Conservation (phyloP, 352 stramenopile genomes). For the Phytophthora tentaculata region DNA sequence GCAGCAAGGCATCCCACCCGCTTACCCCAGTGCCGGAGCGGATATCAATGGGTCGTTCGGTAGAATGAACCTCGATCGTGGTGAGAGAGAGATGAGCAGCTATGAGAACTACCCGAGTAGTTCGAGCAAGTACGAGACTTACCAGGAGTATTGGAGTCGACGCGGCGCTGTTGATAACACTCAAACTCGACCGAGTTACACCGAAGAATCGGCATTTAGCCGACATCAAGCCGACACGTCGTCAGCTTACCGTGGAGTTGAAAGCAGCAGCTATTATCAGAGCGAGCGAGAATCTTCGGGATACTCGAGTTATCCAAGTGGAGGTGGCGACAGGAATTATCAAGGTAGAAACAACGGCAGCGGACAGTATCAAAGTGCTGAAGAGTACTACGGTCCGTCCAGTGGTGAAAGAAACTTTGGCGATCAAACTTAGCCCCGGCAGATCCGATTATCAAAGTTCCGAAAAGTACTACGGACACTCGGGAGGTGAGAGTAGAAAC, state of each 20-base stretch:
- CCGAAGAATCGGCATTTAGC: background rate
- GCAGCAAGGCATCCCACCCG: constrained; percentile 2
- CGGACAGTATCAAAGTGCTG: background rate
- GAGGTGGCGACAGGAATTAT: background rate
- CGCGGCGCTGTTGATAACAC: background rate
- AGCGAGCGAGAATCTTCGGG: background rate
- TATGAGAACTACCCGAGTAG: background rate
- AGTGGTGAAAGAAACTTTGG: too few species aligned
- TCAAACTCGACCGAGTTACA: background rate
- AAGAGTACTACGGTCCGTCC: background rate
- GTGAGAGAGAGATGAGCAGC: background rate
- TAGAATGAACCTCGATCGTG: constrained; percentile 25
- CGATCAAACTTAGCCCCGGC: background rate
- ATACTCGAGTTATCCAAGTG: background rate
- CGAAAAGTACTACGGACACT: background rate
- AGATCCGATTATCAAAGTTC: background rate
- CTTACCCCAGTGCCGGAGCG: background rate
- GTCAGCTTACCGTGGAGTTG: background rate
- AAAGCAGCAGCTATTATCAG: background rate
- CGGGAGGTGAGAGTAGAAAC: background rate
- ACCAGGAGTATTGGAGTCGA: constrained; percentile 34
- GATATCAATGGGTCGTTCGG: constrained; percentile 8
- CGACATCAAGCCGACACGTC: background rate
- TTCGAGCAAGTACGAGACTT: constrained; percentile 23
- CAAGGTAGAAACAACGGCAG: background rate